Evolutionary conservation across 2,329 filamentous ascomycete species (phyloP).

Genomic region (Phialemonium atrogriseum): DNA sequence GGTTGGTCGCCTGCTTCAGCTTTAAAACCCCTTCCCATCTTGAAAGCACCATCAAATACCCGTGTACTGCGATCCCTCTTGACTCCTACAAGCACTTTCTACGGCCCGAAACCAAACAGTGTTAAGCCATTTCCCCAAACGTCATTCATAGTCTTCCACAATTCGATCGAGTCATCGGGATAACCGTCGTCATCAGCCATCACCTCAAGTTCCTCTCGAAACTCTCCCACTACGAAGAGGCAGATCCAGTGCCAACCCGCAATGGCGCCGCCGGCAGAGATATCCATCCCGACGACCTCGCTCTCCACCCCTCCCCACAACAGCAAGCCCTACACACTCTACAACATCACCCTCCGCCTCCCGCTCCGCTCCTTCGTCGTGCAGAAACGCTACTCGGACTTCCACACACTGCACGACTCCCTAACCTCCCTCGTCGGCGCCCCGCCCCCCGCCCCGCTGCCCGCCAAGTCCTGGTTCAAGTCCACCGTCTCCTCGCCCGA

Average conservation of each 20-base stretch:
- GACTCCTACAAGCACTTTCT: no score
- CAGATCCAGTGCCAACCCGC: conserved; percentile 5
- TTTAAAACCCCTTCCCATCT: no score
- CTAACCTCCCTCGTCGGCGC: conserved; percentile 52
- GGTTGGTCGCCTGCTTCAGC: no score
- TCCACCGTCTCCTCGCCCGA: conserved; percentile 61
- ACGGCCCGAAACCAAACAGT: no score
- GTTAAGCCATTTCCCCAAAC: no score
- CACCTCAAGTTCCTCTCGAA: background rate
- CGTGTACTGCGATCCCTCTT: no score
- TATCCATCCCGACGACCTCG: conserved; percentile 60
- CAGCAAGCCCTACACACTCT: conserved; percentile 64
- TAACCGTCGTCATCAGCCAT: no score
- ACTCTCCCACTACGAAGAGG: background rate
- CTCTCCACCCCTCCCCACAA: conserved; percentile 37
- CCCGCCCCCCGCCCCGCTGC: conserved; percentile 59
- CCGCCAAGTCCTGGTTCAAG: conserved; percentile 69
- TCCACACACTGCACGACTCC: conserved; percentile 55
- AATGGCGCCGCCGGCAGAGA: conserved; percentile 59
- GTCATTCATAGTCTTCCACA: no score
- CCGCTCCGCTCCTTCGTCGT: conserved; percentile 69
- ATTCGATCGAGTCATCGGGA: no score
- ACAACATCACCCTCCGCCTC: conserved; percentile 70
- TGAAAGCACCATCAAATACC: no score
- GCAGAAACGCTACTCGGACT: conserved; percentile 78